A percentile compares a stretch with the other conserved stretches of the same genome.
These are phyloP conservation scores for Singerocomus inundabilis DNA, from an alignment of 1,284 basidiomycete species.

Conservation along the genomic window DNA sequence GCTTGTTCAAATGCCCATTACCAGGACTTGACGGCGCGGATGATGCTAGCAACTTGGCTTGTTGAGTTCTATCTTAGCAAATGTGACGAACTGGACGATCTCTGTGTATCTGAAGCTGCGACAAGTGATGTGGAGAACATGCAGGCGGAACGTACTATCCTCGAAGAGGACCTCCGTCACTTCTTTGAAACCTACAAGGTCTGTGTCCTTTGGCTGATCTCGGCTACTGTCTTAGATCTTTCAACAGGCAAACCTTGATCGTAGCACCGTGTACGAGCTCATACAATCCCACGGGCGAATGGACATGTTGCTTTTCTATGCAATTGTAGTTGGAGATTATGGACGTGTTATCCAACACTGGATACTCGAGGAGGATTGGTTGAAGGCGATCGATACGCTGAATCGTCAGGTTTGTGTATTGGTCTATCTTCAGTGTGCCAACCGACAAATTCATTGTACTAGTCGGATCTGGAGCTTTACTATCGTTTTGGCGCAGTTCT, in stretches of 20 bases:
- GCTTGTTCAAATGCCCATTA: background rate
- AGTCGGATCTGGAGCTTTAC: constrained; percentile 85
- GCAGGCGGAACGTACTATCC: constrained; percentile 74
- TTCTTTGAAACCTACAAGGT: constrained; percentile 95
- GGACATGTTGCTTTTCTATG: constrained; percentile 91
- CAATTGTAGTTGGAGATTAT: constrained; percentile 78
- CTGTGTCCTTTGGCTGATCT: background rate
- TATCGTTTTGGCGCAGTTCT: constrained; percentile 91
- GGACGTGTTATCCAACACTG: constrained; percentile 91
- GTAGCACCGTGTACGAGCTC: constrained; percentile 85
- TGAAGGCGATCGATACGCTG: constrained; percentile 84
- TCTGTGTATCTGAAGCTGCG: constrained; percentile 79
- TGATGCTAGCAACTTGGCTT: constrained; percentile 99
- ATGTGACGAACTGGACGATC: constrained; percentile 94
- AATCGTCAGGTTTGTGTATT: constrained; percentile 68
- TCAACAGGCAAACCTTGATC: constrained; percentile 75
- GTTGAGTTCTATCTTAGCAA: constrained; percentile 97
- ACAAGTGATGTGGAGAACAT: constrained; percentile 88
- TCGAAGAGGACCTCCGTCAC: constrained; percentile 90
- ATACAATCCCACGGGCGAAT: constrained; percentile 91
- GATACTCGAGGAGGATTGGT: constrained; percentile 90
- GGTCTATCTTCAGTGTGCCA: background rate
- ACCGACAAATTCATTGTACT: constrained; percentile 11
- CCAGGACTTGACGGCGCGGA: constrained; percentile 88
- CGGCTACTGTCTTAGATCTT: background rate